Percentiles rank a stretch among this genome's conserved stretches.
phyloP scores from a whole-genome alignment of 83 land plant genomes.

The Picea mariana region DNA sequence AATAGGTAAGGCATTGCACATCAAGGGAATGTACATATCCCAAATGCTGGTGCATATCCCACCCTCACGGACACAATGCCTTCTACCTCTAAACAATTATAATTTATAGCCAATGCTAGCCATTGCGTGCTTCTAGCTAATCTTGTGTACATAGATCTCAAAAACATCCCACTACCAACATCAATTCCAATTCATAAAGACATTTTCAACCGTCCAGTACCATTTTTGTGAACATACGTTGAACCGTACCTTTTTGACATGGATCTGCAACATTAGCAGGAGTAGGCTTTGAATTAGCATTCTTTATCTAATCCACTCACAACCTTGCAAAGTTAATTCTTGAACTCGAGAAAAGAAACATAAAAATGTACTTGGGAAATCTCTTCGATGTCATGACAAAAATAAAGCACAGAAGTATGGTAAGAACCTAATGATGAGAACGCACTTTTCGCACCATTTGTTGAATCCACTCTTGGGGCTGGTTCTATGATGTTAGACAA shows the following conservation, averaged over 20 bases:
- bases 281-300: conserved; percentile 19
- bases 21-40: no score
- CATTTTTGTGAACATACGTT: conserved; percentile 15
- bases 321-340: conserved; percentile 31
- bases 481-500: conserved; percentile 30
- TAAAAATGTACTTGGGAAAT: not conserved
- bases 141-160: no score
- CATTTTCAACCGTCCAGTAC: not conserved
- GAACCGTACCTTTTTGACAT: conserved; percentile 55
- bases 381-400: not conserved
- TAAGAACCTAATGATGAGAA: conserved; percentile 20
- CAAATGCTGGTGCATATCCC: no score
- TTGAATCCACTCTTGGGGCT: conserved; percentile 21
- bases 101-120: no score
- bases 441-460: conserved; percentile 47
- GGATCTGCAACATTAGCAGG: conserved; percentile 26
- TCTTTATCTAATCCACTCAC: conserved; percentile 27
- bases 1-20: no score
- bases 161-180: no score
- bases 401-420: not conserved
- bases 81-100: no score
- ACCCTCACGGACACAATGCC: no score
- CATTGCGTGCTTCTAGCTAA: no score
- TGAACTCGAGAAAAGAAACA: conserved; percentile 3
- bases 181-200: no score